A percentile compares a stretch with the other conserved stretches of the same genome.
phyloP scores from a whole-genome alignment of 2,329 filamentous ascomycete genomes.

The Elsinoe ampelina region DNA sequence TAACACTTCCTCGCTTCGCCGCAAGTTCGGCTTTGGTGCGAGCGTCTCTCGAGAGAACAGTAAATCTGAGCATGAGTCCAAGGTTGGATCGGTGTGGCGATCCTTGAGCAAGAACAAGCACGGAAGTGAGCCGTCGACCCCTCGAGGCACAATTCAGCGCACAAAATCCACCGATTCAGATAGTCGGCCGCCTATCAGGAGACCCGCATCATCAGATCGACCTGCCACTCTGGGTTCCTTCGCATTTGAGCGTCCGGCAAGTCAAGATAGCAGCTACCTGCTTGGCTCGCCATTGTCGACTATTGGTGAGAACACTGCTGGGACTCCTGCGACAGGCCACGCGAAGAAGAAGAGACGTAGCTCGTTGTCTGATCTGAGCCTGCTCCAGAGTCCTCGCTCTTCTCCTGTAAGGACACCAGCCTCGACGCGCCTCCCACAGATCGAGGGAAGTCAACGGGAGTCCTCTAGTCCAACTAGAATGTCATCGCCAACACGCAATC shows the following conservation, averaged over 20 bases:
- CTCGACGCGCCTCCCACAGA: conserved; percentile 23
- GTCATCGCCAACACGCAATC: conserved; percentile 31
- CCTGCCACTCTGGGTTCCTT: conserved; percentile 38
- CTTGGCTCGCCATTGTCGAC: conserved; percentile 40
- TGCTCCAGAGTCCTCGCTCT: conserved; percentile 1
- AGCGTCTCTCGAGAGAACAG: conserved; percentile 65
- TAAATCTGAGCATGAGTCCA: conserved; percentile 59
- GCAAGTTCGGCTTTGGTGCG: conserved; percentile 71
- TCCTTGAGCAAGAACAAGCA: conserved; percentile 74
- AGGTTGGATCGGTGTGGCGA: conserved; percentile 70
- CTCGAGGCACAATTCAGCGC: conserved; percentile 57
- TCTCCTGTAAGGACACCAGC: conserved; percentile 1
- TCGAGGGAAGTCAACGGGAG: conserved; percentile 23
- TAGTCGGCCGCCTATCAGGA: conserved; percentile 35
- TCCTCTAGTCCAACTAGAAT: conserved; percentile 21
- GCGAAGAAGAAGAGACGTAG: conserved; percentile 75
- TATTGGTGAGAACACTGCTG: conserved; percentile 37
- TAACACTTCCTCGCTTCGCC: conserved; percentile 75
- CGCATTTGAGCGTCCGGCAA: conserved; percentile 36
- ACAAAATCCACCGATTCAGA: conserved; percentile 73
- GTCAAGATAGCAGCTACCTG: conserved; percentile 39
- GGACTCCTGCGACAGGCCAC: conserved; percentile 36
- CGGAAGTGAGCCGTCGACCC: conserved; percentile 52
- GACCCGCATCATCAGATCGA: conserved; percentile 49
- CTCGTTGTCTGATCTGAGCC: conserved; percentile 70